Conservation (phyloP, 192 early-diverging fungal species). For the Pilaira anomala region DNA sequence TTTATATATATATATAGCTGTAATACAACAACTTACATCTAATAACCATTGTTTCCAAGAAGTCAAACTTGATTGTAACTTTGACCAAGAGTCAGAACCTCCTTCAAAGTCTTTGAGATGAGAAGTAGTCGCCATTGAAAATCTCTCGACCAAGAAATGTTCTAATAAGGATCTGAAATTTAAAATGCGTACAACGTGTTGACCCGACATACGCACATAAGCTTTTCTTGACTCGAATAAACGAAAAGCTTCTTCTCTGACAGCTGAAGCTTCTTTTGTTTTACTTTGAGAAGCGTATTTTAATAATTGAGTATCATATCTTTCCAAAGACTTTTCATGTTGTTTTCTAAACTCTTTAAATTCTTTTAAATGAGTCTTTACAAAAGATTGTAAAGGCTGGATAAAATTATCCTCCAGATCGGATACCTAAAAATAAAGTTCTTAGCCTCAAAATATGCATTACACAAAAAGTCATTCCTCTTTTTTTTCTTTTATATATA, state of each 20-base stretch:
- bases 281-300: conserved; percentile 55
- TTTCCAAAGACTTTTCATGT: conserved; percentile 53
- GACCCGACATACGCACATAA: conserved; percentile 55
- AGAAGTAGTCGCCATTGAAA: conserved; percentile 28
- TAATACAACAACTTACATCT: conserved; percentile 22
- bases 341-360: conserved; percentile 49
- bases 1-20: not conserved
- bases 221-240: conserved; percentile 60
- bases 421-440: conserved; percentile 33
- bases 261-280: conserved; percentile 56
- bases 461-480: not conserved
- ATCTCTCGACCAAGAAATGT: conserved; percentile 42
- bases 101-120: conserved; percentile 39
- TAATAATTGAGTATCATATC: conserved; percentile 56
- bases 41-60: conserved; percentile 38
- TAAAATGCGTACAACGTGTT: conserved; percentile 53
- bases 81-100: conserved; percentile 42
- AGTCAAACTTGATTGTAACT: conserved; percentile 38
- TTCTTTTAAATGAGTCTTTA: conserved; percentile 59
- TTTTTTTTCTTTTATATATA: not conserved
- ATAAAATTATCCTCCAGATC: conserved; percentile 58
- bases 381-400: conserved; percentile 56
- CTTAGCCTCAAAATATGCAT: not conserved
- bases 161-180: conserved; percentile 45
- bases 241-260: conserved; percentile 64